phyloP scores from a whole-genome alignment of 1,284 basidiomycete genomes.

The Fomitopsis schrenkii region DNA sequence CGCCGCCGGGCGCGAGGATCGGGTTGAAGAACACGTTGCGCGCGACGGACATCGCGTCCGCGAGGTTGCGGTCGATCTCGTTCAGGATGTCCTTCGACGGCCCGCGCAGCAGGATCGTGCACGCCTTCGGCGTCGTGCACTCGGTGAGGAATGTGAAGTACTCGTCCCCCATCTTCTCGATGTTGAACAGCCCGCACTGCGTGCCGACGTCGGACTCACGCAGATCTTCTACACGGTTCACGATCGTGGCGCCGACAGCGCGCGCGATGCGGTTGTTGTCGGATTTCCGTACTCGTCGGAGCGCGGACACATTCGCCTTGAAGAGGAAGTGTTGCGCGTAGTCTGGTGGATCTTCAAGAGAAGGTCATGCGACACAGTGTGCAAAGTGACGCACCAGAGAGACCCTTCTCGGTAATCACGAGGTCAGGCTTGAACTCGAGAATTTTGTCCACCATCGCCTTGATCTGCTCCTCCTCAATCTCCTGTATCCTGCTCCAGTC shows the following conservation, averaged over 20 bases:
- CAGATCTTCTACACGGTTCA: slow-evolving; percentile 95
- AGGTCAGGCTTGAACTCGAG: slow-evolving; percentile 95
- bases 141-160: slow-evolving; percentile 97
- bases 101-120: slow-evolving; percentile 97
- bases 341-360: slow-evolving; percentile 47
- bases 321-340: slow-evolving; percentile 92
- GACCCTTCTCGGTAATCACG: slow-evolving; percentile 96
- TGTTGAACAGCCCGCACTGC: slow-evolving; percentile 90
- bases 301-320: slow-evolving; percentile 87
- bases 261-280: slow-evolving; percentile 99
- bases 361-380: neutral
- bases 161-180: slow-evolving; percentile 98
- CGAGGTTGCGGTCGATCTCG: slow-evolving; percentile 96
- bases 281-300: slow-evolving; percentile 94
- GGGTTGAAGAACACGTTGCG: slow-evolving; percentile 98
- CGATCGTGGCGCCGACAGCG: slow-evolving; percentile 93
- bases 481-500: slow-evolving; percentile 94
- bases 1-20: slow-evolving; percentile 86
- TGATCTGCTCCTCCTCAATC: slow-evolving; percentile 98
- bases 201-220: slow-evolving; percentile 92
- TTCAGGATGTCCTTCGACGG: slow-evolving; percentile 98
- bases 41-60: slow-evolving; percentile 97
- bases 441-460: slow-evolving; percentile 82
- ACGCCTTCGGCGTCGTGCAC: slow-evolving; percentile 93
- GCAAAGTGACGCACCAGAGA: slow-evolving; percentile 64